Conservation (phyloP, 306 rosid species). For the Prinsepia uniflora region DNA sequence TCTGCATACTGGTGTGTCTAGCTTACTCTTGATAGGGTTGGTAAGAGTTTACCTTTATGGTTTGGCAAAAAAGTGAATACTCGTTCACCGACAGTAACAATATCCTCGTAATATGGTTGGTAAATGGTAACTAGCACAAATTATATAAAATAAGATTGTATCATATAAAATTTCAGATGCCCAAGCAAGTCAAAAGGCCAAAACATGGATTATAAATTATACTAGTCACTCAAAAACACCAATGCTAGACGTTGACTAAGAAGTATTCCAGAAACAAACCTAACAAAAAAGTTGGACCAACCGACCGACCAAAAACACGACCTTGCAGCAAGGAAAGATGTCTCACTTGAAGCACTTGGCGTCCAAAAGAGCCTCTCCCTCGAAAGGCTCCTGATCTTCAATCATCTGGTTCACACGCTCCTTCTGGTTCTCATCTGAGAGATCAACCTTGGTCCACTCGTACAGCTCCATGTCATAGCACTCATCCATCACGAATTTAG, state of each 20-base stretch:
- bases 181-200: not conserved
- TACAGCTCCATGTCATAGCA: slow-evolving; percentile 94
- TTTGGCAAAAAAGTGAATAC: too few relatives aligned
- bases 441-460: slow-evolving; percentile 77
- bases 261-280: not conserved
- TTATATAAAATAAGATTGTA: too few relatives aligned
- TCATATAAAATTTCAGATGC: slow-evolving; percentile 1
- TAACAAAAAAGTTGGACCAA: slow-evolving; percentile 5
- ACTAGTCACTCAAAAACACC: not conserved
- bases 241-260: not conserved
- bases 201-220: slow-evolving; percentile 3
- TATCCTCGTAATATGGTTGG: too few relatives aligned
- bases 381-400: slow-evolving; percentile 78
- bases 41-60: too few relatives aligned
- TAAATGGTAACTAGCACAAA: too few relatives aligned
- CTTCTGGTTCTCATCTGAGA: slow-evolving; percentile 66
- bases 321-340: not conserved
- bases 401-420: slow-evolving; percentile 81
- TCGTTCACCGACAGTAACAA: too few relatives aligned
- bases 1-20: too few relatives aligned
- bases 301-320: slow-evolving; percentile 17
- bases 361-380: slow-evolving; percentile 72
- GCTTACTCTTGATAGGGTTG: too few relatives aligned
- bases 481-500: slow-evolving; percentile 66
- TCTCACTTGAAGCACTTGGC: slow-evolving; percentile 84